Percentiles rank a stretch among this genome's conserved stretches.
phyloP scores from a whole-genome alignment of 257 asterid species.

The Rubia yunnanensis region DNA sequence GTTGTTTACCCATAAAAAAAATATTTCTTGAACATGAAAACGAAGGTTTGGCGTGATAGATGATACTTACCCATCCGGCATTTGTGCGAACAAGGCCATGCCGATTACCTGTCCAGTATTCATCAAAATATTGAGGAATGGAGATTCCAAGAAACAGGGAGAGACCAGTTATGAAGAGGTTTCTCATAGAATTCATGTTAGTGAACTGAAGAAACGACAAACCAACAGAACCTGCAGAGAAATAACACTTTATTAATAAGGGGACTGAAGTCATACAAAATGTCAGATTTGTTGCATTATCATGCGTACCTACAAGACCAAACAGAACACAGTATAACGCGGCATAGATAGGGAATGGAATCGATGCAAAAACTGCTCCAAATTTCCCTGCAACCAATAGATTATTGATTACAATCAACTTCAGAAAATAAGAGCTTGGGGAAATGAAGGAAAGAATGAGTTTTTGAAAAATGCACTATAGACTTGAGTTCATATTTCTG shows the following conservation, averaged over 20 bases:
- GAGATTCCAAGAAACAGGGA: conserved; percentile 96
- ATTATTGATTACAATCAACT: not conserved
- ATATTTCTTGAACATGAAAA: not conserved
- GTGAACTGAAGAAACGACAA: conserved; percentile 95
- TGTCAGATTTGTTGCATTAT: not conserved
- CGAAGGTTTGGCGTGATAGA: not conserved
- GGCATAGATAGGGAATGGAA: conserved; percentile 85
- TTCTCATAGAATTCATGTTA: conserved; percentile 97
- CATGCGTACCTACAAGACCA: conserved; percentile 86
- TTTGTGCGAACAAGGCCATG: conserved; percentile 79
- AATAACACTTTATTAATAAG: not conserved
- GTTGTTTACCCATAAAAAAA: no score
- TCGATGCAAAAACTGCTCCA: conserved; percentile 98
- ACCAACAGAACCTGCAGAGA: conserved; percentile 81
- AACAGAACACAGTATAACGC: conserved; percentile 86
- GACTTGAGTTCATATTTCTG: not conserved
- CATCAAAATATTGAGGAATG: conserved; percentile 72
- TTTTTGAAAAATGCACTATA: not conserved
- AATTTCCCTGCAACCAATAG: conserved; percentile 65
- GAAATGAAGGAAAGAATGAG: not conserved
- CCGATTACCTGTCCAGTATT: conserved; percentile 54
- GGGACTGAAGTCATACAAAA: not conserved
- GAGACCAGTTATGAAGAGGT: conserved; percentile 81
- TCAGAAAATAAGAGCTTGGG: no score
- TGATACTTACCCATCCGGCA: conserved; percentile 86